Conservation (phyloP, 2,329 filamentous ascomycete species). For the Beauveria sp. region DNA sequence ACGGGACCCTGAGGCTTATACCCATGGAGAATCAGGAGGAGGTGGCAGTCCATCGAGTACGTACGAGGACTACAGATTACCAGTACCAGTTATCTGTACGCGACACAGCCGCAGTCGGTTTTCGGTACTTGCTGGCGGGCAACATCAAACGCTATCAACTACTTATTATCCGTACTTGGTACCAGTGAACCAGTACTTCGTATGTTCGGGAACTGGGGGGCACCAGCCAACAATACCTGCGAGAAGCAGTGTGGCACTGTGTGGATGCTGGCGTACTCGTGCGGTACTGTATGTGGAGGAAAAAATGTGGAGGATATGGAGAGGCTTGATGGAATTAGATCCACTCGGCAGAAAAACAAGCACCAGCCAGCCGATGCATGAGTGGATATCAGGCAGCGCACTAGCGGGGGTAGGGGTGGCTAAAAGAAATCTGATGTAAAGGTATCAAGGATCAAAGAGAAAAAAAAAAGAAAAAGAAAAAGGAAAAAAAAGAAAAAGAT, state of each 20-base stretch:
- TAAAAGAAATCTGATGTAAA: background rate
- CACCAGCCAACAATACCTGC: background rate
- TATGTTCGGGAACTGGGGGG: too few relatives aligned
- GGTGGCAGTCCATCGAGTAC: too few relatives aligned
- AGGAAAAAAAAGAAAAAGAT: background rate
- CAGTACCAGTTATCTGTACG: too few relatives aligned
- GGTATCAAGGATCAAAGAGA: background rate
- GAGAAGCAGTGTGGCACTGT: background rate
- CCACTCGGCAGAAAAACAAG: conserved; percentile 2
- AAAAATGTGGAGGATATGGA: background rate
- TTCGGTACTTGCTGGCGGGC: background rate
- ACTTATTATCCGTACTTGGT: too few relatives aligned
- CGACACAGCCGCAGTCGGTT: background rate
- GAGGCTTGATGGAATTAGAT: background rate
- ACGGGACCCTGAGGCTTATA: conserved; percentile 6
- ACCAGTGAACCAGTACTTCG: too few relatives aligned
- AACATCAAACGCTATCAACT: too few relatives aligned
- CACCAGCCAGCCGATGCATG: conserved; percentile 9
- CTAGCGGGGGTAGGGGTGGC: background rate
- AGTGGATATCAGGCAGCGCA: background rate
- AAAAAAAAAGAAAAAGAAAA: background rate
- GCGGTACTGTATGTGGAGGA: background rate
- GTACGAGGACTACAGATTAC: too few relatives aligned
- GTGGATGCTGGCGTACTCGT: too few relatives aligned
- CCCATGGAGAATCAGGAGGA: background rate